Conservation (phyloP, 768 basidiomycete species). For the Amanita exitialis region DNA sequence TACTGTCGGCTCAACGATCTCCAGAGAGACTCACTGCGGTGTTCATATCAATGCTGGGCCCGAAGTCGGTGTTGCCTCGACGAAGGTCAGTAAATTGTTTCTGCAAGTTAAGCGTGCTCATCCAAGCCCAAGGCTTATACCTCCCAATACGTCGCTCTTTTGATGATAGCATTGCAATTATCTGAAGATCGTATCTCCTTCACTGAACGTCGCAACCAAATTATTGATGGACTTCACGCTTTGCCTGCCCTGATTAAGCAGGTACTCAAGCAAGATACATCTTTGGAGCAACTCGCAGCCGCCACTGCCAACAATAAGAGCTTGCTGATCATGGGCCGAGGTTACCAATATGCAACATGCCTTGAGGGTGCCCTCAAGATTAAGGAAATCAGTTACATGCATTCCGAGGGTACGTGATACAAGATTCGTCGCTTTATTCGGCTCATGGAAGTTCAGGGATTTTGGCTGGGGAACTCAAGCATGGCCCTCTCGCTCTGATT, state of each 20-base stretch:
- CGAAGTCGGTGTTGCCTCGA: constrained; percentile 98
- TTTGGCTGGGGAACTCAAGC: constrained; percentile 97
- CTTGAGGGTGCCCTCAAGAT: constrained; percentile 98
- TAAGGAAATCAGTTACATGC: constrained; percentile 97
- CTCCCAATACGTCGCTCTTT: constrained; percentile 94
- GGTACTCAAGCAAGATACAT: constrained; percentile 71
- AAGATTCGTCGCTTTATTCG: neutral
- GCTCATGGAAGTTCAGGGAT: constrained; percentile 45
- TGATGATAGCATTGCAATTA: constrained; percentile 98
- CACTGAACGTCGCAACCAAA: constrained; percentile 80
- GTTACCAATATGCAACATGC: constrained; percentile 97
- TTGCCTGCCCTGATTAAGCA: constrained; percentile 84
- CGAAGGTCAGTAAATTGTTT: constrained; percentile 52
- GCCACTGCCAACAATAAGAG: constrained; percentile 75
- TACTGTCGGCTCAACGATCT: constrained; percentile 95
- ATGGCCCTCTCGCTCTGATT: constrained; percentile 94
- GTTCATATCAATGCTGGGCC: constrained; percentile 99
- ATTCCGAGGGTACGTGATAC: constrained; percentile 49
- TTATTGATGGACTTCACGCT: constrained; percentile 89
- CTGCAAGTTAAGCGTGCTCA: constrained; percentile 7
- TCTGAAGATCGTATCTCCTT: constrained; percentile 96
- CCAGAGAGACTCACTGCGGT: constrained; percentile 98
- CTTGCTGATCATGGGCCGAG: constrained; percentile 93
- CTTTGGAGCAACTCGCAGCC: constrained; percentile 75
- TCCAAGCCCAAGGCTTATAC: constrained; percentile 75